Evolutionary conservation across 2,329 filamentous ascomycete genomes (phyloP), one percentile per base, ranked within the genome.

Genomic region (Fusarium lyarnte): DNA sequence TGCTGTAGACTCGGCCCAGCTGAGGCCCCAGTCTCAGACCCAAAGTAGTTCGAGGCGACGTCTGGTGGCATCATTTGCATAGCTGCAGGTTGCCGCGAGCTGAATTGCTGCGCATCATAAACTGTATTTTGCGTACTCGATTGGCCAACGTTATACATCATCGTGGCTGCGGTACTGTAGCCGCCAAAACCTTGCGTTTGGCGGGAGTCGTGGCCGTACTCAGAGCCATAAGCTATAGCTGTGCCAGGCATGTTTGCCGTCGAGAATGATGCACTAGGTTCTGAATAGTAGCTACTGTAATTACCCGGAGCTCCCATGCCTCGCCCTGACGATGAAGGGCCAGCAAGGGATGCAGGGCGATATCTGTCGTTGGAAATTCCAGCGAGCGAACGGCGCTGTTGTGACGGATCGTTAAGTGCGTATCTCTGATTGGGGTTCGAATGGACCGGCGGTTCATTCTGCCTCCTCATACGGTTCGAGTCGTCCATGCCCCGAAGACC

Each of bases 61-160:
- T 82, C 81, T 11, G 79, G 79, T 42, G 79, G 73, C 81, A 89
- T 86, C 84, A 94, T 93, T 81, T 94, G 92, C 84, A 96, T 89
- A 69, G 88, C 89, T 86, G 92, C 90, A 83, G 92, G 89, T 79
- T 94, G 93, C 85, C 92, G 91, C 76, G 90, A 85, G 78, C 91
- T 88, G 84, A 94, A 97, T 79, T 91, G 91, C 80, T 91, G 89
- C 79, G 90, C 85, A 82, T 95, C 93, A 84, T 97, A 97, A 83
- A 92, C 86, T 84, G 89, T 81, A 83, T 85, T 85, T 83, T 89
- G 88, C 72, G 86, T 84, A 69, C 84, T 85, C 78, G 90, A 85
- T 80, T 91, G 90, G 79, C 87, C 85, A 78, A 95, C 92, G 84
- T 91, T 91, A 85, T 97, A 97, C 88, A 96, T 91, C 85, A 95